Evolutionary conservation across 2,329 filamentous ascomycete genomes (phyloP).

Genomic region (Apiospora aurea): DNA sequence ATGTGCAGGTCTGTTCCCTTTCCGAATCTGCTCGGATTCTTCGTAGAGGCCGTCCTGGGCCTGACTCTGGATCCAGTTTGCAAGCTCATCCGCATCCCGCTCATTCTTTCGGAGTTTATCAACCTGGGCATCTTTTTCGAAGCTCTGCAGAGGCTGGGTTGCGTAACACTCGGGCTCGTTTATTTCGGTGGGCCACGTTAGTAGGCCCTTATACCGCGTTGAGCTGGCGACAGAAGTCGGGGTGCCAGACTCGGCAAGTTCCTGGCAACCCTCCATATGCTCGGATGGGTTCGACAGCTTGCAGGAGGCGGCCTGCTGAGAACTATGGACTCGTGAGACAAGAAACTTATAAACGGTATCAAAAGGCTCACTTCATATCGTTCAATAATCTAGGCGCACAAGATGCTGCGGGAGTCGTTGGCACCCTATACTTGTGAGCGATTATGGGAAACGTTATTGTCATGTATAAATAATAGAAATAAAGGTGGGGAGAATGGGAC

Average conservation of each 20-base stretch:
- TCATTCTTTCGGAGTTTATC: no score
- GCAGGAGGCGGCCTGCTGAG: neutral
- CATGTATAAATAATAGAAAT: neutral
- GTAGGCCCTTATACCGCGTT: neutral
- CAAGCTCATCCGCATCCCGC: neutral
- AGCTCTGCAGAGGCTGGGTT: neutral
- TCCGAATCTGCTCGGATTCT: neutral
- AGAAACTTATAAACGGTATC: neutral
- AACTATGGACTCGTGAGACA: neutral
- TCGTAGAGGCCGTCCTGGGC: neutral
- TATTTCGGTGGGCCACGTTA: neutral
- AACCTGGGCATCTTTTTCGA: no score
- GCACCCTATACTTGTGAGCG: no score
- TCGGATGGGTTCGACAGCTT: slow-evolving; percentile 3
- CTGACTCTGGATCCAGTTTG: slow-evolving; percentile 1
- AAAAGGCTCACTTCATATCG: neutral
- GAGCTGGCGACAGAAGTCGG: slow-evolving; percentile 4
- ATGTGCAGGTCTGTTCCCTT: neutral
- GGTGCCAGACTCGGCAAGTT: neutral
- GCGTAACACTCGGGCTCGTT: neutral
- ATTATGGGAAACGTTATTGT: neutral
- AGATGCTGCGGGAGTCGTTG: no score
- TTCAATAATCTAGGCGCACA: no score
- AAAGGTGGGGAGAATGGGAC: neutral
- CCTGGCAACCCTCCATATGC: neutral